Base-by-base conservation (phyloP, 225 moss, liverwort and hornwort species). In the Straminergon stramineum region DNA sequence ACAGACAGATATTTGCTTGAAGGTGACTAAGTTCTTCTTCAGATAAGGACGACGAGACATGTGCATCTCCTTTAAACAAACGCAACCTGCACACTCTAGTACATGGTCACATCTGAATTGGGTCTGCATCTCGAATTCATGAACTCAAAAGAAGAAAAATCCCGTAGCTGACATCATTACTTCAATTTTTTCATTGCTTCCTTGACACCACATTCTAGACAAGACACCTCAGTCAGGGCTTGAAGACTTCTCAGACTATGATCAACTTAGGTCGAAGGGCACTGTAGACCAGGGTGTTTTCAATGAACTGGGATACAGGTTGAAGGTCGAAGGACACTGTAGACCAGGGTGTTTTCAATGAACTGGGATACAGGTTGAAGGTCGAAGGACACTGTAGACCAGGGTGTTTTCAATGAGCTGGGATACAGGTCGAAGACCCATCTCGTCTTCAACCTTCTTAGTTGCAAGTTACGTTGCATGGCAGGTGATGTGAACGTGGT, bases 401-500 rank as follows among this genome's bases (percentile, higher is more conserved):
- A 79, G 61, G 37, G 77, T 37, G 43, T 31, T 89, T 75, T 90
- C 91, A 80, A 74, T 87, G 85, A 84, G 87, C 73, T 84, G 89
- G 87, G 60, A 51, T 73, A 43, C 53, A 87, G 76, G 56, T 51
- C 51, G 51, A 81, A 69, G 68, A 74, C 76, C 51, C 85, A 66
- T 57, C 67, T 77, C 27, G 32, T 57, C 82, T 75, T 82, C 88
- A 77, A 48, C 56, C 85, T 76, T 48, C 31, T 60, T 13, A 37
- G 37, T 61, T 55, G 81, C 61, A 52, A 90, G 82, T 90, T 81
- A 61, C 81, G 87, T 68, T 90, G 45, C 91, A 60, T 83, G 84
- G 65, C 87, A 79, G 87, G 66, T 79, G 88, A 92, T 90, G 90
- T 77, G 85, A 85, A 57, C 69, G 69, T 22, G 52, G 55, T 88